Conservation (phyloP, 768 basidiomycete genomes). For the Hortiboletus flavorubellus region DNA sequence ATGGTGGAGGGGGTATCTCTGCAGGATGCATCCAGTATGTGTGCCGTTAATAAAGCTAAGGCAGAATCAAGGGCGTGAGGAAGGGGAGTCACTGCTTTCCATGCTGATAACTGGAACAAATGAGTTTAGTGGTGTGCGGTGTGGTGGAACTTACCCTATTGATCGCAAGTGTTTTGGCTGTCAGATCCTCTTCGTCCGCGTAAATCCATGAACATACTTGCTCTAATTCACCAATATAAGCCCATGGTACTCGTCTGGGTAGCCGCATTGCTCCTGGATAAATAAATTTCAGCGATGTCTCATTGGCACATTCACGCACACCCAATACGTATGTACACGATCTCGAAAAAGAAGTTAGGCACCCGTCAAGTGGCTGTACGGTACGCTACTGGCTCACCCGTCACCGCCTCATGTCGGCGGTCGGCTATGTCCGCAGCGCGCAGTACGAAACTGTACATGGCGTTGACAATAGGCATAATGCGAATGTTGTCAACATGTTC, state of each 20-base stretch:
- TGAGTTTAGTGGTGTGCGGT: constrained; percentile 3
- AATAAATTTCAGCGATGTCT: neutral
- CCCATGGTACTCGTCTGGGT: constrained; percentile 82
- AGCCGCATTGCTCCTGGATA: constrained; percentile 50
- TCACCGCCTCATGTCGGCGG: neutral
- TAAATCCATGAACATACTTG: constrained; percentile 77
- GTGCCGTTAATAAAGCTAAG: constrained; percentile 56
- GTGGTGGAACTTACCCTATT: constrained; percentile 51
- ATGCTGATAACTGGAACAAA: constrained; percentile 63
- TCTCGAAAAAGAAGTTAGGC: neutral
- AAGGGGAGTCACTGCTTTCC: constrained; percentile 70
- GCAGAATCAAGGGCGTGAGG: constrained; percentile 80
- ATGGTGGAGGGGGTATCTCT: constrained; percentile 14
- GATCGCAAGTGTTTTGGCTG: constrained; percentile 56
- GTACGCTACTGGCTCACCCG: neutral
- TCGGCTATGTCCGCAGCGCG: neutral
- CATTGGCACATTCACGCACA: neutral
- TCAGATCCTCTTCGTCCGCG: constrained; percentile 54
- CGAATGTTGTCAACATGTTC: neutral
- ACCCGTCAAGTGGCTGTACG: neutral
- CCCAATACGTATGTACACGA: too few relatives aligned
- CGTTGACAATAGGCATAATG: too few relatives aligned
- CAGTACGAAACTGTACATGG: too few relatives aligned
- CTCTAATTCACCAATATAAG: constrained; percentile 63
- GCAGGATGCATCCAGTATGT: constrained; percentile 49